Percentiles rank a stretch among this genome's conserved stretches.
Conservation (phyloP, 1,284 basidiomycete species). For the Cryptococcus hybrid region DNA sequence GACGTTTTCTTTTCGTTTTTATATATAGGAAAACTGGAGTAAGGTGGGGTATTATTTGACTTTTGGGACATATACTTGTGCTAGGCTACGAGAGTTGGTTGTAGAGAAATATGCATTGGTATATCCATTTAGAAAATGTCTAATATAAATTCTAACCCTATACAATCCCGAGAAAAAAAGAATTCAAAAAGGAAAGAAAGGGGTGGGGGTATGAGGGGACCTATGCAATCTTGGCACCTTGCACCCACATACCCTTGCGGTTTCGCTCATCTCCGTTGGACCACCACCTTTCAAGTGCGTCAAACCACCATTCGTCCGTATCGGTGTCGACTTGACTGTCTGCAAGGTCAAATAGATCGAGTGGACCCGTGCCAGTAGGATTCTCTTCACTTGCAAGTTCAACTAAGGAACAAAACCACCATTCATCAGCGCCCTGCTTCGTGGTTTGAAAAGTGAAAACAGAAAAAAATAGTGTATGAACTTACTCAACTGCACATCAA, state of each 20-base stretch:
- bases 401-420: conserved; percentile 8
- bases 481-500: conserved; percentile 78
- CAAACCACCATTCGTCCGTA: conserved; percentile 50
- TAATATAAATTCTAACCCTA: neutral
- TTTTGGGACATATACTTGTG: neutral
- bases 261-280: conserved; percentile 70
- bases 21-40: too few species aligned
- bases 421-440: neutral
- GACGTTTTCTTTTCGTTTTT: neutral
- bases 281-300: conserved; percentile 83
- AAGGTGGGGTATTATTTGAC: neutral
- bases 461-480: conserved; percentile 6
- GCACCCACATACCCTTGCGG: conserved; percentile 66
- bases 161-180: neutral
- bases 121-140: neutral
- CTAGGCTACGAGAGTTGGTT: neutral
- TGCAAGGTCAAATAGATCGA: conserved; percentile 64
- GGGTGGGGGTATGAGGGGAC: too few species aligned
- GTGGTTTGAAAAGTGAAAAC: neutral
- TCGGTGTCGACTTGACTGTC: neutral
- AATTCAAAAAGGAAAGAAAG: neutral
- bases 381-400: conserved; percentile 10
- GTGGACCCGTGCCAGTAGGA: conserved; percentile 57
- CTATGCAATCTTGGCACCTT: conserved; percentile 53
- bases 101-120: conserved; percentile 1